These are phyloP conservation scores for Forsythia suspensa DNA, from an alignment of 257 asterid species.

Conservation along the genomic window DNA sequence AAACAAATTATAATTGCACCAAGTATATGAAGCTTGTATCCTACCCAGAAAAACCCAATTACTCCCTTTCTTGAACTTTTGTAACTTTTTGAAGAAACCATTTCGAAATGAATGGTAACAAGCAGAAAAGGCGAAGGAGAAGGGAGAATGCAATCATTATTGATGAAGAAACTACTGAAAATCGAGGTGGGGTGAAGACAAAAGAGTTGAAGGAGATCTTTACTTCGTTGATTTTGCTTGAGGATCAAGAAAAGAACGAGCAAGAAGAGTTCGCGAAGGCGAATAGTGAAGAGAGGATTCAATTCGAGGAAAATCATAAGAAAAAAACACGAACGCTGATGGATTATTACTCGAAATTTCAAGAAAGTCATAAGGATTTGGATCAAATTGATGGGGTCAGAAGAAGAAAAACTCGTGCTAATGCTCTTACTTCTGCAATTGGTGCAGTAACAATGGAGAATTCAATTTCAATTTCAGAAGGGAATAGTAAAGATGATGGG, in stretches of 20 bases:
- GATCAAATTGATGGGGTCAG: constrained; percentile 45
- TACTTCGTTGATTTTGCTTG: constrained; percentile 68
- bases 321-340: constrained; percentile 49
- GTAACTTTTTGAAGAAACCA: neutral
- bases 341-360: constrained; percentile 58
- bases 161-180: constrained; percentile 22
- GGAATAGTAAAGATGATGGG: neutral
- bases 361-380: constrained; percentile 36
- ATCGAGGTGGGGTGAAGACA: constrained; percentile 58
- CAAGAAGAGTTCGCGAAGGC: constrained; percentile 38
- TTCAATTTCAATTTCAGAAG: neutral
- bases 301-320: constrained; percentile 51
- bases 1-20: constrained; percentile 34
- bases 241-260: constrained; percentile 74
- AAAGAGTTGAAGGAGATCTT: constrained; percentile 78
- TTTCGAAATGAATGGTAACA: constrained; percentile 49
- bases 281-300: constrained; percentile 44
- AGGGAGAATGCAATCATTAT: constrained; percentile 24
- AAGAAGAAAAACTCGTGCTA: constrained; percentile 48
- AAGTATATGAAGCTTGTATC: constrained; percentile 12
- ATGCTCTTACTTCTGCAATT: constrained; percentile 36
- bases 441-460: constrained; percentile 25
- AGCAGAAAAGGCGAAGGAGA: constrained; percentile 46
- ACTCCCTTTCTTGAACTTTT: neutral
- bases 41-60: constrained; percentile 12